Conservation (phyloP, 768 basidiomycete species). For the Infundibulicybe gibba region DNA sequence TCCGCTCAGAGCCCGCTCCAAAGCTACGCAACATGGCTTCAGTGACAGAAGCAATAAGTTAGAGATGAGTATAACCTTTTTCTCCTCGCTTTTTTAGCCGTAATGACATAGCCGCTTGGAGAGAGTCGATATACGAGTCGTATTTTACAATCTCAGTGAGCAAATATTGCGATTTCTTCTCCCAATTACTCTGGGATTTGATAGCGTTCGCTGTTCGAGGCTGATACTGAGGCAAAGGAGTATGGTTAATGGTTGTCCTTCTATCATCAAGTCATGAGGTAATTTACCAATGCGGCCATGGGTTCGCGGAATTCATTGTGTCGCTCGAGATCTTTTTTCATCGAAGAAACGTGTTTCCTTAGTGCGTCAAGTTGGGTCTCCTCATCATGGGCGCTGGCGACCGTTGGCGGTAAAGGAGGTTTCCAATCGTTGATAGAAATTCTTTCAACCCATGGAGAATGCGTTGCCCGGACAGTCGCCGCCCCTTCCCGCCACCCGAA, state of each 20-base stretch:
- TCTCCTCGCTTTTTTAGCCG: constrained; percentile 90
- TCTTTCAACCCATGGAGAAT: constrained; percentile 76
- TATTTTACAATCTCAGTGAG: constrained; percentile 95
- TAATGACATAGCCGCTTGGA: constrained; percentile 78
- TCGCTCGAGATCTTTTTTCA: constrained; percentile 76
- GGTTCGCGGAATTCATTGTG: constrained; percentile 84
- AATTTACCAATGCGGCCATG: constrained; percentile 71
- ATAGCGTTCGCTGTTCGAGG: constrained; percentile 67
- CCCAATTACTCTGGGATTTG: constrained; percentile 89
- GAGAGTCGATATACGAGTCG: constrained; percentile 89
- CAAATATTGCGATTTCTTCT: constrained; percentile 85
- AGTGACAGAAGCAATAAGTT: neutral
- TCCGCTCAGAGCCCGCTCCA: constrained; percentile 30
- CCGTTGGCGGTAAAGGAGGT: constrained; percentile 78
- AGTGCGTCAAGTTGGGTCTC: constrained; percentile 90
- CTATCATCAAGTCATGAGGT: neutral
- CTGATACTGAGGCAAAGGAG: constrained; percentile 57
- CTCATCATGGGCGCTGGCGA: constrained; percentile 85
- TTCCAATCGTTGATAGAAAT: constrained; percentile 92
- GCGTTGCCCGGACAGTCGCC: constrained; percentile 57
- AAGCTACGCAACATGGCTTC: constrained; percentile 15
- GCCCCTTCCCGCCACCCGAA: constrained; percentile 67
- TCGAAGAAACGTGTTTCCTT: constrained; percentile 68
- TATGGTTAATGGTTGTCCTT: constrained; percentile 9
- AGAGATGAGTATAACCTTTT: constrained; percentile 40